Conservation (phyloP, 2,329 filamentous ascomycete species). For the Tolypocladium guangdongense region DNA sequence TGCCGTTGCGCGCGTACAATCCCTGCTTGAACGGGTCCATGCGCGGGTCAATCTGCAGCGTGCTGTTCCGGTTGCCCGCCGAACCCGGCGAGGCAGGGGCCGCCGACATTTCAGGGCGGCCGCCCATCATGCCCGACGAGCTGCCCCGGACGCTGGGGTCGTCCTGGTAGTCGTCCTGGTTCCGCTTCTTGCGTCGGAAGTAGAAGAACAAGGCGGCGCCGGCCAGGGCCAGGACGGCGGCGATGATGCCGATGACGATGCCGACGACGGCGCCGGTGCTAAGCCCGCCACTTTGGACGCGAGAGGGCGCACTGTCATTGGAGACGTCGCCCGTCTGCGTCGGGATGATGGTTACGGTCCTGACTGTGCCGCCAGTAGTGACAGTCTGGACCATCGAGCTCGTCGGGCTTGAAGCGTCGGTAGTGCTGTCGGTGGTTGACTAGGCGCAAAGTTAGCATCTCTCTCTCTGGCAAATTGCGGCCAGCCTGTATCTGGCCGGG, state of each 20-base stretch:
- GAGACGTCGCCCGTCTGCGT: slow-evolving; percentile 16
- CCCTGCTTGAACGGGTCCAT: slow-evolving; percentile 50
- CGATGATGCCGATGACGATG: slow-evolving; percentile 40
- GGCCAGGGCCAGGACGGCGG: slow-evolving; percentile 26
- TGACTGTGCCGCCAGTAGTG: slow-evolving; percentile 40
- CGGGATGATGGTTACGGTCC: slow-evolving; percentile 43
- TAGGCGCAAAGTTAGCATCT: not conserved
- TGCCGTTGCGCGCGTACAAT: slow-evolving; percentile 47
- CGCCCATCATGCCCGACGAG: slow-evolving; percentile 36
- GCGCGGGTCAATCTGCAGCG: slow-evolving; percentile 48
- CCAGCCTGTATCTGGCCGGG: not conserved
- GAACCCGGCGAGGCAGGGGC: slow-evolving; percentile 21
- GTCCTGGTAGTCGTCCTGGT: slow-evolving; percentile 29
- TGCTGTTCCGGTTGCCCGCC: slow-evolving; percentile 38
- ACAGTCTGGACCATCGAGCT: slow-evolving; percentile 37
- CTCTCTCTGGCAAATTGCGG: not conserved
- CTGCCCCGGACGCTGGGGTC: slow-evolving; percentile 38
- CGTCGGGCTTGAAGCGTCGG: not conserved
- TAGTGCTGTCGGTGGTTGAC: slow-evolving; percentile 1
- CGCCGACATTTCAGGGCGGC: slow-evolving; percentile 31
- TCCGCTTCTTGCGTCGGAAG: slow-evolving; percentile 33
- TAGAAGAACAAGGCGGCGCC: slow-evolving; percentile 29
- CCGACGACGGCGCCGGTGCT: slow-evolving; percentile 39
- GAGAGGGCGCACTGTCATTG: slow-evolving; percentile 5
- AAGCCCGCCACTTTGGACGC: slow-evolving; percentile 17